phyloP scores from a whole-genome alignment of 2,329 filamentous ascomycete species.

The Gliomastix tumulicola region DNA sequence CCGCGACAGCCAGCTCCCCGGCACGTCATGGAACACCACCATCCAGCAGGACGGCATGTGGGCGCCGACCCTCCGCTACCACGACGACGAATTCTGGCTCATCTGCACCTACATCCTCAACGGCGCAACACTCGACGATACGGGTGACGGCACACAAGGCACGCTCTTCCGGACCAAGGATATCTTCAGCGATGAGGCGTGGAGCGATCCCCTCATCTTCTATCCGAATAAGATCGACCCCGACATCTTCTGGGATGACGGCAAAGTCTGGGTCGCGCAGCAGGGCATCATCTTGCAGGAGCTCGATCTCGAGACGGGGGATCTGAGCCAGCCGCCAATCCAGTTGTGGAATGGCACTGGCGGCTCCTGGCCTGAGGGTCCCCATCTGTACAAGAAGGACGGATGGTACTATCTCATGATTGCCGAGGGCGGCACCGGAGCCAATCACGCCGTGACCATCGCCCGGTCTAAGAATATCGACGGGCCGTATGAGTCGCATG shows the following conservation, averaged over 20 bases:
- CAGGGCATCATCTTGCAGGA: slow-evolving; percentile 12
- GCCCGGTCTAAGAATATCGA: slow-evolving; percentile 27
- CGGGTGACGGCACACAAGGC: slow-evolving; percentile 23
- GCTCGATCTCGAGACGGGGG: slow-evolving; percentile 25
- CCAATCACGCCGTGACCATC: slow-evolving; percentile 31
- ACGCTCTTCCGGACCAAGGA: slow-evolving; percentile 32
- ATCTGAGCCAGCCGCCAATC: slow-evolving; percentile 15
- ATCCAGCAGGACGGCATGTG: slow-evolving; percentile 28
- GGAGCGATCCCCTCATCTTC: slow-evolving; percentile 24
- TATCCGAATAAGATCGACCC: slow-evolving; percentile 11
- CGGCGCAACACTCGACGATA: slow-evolving; percentile 21
- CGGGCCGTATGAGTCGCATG: slow-evolving; percentile 33
- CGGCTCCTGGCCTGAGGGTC: slow-evolving; percentile 30
- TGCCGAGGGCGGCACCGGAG: slow-evolving; percentile 39
- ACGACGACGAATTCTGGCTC: slow-evolving; percentile 33
- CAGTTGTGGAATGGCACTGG: slow-evolving; percentile 38
- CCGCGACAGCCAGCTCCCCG: slow-evolving; percentile 30
- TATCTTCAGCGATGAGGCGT: slow-evolving; percentile 25
- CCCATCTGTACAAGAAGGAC: slow-evolving; percentile 33
- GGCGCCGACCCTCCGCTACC: slow-evolving; percentile 36
- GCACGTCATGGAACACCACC: slow-evolving; percentile 13
- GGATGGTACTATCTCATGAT: slow-evolving; percentile 40
- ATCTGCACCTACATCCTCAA: slow-evolving; percentile 16
- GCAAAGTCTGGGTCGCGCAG: slow-evolving; percentile 13
- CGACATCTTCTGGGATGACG: slow-evolving; percentile 11